Conservation (phyloP, 345 rosid genomes). For the Linum trigynum region DNA sequence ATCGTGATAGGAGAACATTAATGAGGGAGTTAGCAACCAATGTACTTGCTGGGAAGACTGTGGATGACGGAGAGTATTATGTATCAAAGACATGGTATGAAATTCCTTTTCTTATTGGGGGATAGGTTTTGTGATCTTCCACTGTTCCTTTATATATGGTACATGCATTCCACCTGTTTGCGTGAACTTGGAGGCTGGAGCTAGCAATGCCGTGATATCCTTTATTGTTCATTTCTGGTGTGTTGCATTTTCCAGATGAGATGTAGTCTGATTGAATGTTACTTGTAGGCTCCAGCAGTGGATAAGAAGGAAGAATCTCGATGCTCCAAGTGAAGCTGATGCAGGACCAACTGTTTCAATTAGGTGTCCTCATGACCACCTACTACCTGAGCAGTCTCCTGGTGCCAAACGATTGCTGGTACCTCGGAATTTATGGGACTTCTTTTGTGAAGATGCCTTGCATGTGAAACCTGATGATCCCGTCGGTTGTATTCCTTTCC, state of each 20-base stretch:
- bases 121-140: neutral
- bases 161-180: too few relatives aligned
- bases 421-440: constrained; percentile 83
- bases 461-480: constrained; percentile 56
- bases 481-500: constrained; percentile 44
- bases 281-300: constrained; percentile 87
- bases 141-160: too few relatives aligned
- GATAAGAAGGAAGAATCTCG: constrained; percentile 80
- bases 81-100: constrained; percentile 79
- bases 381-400: constrained; percentile 81
- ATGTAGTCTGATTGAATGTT: constrained; percentile 6
- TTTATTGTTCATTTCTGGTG: neutral
- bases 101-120: constrained; percentile 8
- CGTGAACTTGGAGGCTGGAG: too few relatives aligned
- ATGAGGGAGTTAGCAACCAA: constrained; percentile 62
- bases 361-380: constrained; percentile 63
- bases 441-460: constrained; percentile 68
- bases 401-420: constrained; percentile 81
- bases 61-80: constrained; percentile 67
- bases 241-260: neutral
- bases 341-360: constrained; percentile 70
- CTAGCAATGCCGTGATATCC: constrained; percentile 1
- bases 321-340: constrained; percentile 91
- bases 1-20: constrained; percentile 71
- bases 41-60: constrained; percentile 54